Percentiles rank a stretch among this genome's conserved stretches.
Evolutionary conservation across 306 rosid genomes (phyloP).

Genomic region (Begonia peltatifolia): DNA sequence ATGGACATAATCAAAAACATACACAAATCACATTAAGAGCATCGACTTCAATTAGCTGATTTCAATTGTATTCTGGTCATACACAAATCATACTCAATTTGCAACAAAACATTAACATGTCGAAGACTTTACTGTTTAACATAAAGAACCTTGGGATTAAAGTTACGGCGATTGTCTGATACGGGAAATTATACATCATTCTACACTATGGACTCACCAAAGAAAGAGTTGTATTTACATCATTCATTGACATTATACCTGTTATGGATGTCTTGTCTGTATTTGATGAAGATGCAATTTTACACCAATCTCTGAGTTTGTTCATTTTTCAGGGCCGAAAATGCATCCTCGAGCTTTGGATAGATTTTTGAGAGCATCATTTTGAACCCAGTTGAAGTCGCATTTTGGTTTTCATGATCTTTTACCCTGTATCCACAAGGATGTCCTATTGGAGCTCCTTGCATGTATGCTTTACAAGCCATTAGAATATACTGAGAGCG

Average conservation of each 20-base stretch:
- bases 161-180: no score
- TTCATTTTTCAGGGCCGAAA: constrained; percentile 33
- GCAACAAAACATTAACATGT: no score
- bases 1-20: neutral
- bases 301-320: neutral
- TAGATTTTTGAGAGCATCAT: constrained; percentile 82
- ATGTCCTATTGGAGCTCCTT: constrained; percentile 65
- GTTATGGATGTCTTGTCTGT: constrained; percentile 10
- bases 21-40: neutral
- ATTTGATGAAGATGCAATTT: constrained; percentile 8
- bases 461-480: constrained; percentile 66
- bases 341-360: constrained; percentile 63
- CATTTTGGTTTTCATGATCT: constrained; percentile 27
- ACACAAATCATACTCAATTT: no score
- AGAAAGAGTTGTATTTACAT: no score
- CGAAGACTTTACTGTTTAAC: neutral
- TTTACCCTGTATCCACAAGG: constrained; percentile 23
- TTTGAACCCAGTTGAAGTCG: constrained; percentile 73
- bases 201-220: no score
- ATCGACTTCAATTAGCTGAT: no score
- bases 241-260: neutral
- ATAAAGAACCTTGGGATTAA: constrained; percentile 83
- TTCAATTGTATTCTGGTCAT: no score
- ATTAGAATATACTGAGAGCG: constrained; percentile 36
- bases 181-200: constrained; percentile 36